Base-by-base conservation (phyloP, 2,329 filamentous ascomycete species). In the Fusarium begoniae region DNA sequence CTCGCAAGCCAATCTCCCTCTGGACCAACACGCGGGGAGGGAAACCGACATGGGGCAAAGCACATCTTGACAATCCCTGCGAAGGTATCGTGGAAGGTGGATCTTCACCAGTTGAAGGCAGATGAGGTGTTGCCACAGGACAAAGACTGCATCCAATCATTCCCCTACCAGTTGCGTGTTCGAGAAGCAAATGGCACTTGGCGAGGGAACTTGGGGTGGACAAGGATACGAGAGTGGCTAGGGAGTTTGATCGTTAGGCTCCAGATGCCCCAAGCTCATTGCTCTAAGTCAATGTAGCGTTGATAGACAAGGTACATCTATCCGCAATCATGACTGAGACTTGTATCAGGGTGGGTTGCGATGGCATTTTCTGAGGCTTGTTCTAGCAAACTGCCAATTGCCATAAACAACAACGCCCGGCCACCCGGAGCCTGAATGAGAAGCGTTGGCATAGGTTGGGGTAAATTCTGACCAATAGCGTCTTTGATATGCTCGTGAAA, bases 31-130 rank as follows among this genome's bases (percentile, higher is more conserved):
- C 47, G 50, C 57, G 37, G 60, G 55, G 44, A 56, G 57, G 37
- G 35, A 48, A 28, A 47, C 37, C 18, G 44, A 57, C 57, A 70
- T 69, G 64, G 75, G 64, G 60, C 37, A 37, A 65, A 63, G 60
- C 66, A 64, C 58, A 66, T 57, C 47, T 65, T 54, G 70, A 64
- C 53, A 63, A 47, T 54, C 51, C 58, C 40, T 67, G 70, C 57
- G 70, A 71, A 62, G 55, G 40, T 65, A 64, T 67, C 54, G 57
- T 60, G 54, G 48, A 54, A 61, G 50, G 74, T 77, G 73, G 75
- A 75, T 66, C 62, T 72, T 74, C 66, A 75, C 66, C 70, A 74
- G 66, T 69, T 56, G 47, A 63, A 56, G 58, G 38, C 24, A 74
- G 63, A 67, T 77, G 67, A 67, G 66, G 65, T 70, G 59, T 58